Conservation (phyloP, 352 stramenopile species). For the Globisporangium rhizosaccharum region DNA sequence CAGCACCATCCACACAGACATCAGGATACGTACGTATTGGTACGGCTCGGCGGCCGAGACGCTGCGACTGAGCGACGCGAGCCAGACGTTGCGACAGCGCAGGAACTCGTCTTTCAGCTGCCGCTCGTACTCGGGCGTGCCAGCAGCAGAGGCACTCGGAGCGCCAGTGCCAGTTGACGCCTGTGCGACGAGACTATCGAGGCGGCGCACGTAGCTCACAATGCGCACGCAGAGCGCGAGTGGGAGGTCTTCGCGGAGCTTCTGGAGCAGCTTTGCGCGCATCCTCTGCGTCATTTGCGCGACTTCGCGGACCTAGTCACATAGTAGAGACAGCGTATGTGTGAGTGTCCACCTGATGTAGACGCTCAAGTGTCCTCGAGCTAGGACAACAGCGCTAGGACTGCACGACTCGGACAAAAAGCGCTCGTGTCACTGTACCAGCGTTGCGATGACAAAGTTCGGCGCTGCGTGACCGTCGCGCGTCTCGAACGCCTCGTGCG, state of each 20-base stretch:
- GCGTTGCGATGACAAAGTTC: slow-evolving; percentile 61
- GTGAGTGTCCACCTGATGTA: neutral
- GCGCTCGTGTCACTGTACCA: slow-evolving; percentile 21
- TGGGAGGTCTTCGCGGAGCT: slow-evolving; percentile 76
- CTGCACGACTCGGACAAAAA: no score
- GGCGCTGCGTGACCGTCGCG: slow-evolving; percentile 17
- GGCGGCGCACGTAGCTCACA: slow-evolving; percentile 70
- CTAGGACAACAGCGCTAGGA: neutral
- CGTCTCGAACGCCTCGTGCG: slow-evolving; percentile 56
- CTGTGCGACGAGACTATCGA: slow-evolving; percentile 43
- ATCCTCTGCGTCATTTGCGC: slow-evolving; percentile 54
- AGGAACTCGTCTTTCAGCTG: slow-evolving; percentile 86
- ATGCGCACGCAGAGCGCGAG: slow-evolving; percentile 77
- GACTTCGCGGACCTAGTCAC: slow-evolving; percentile 45
- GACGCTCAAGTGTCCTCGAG: neutral
- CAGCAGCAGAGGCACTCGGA: slow-evolving; percentile 14
- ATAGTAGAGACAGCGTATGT: neutral
- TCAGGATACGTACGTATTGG: slow-evolving; percentile 57
- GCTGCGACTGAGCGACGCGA: slow-evolving; percentile 50
- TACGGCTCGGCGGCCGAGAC: slow-evolving; percentile 69
- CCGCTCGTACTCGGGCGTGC: slow-evolving; percentile 60
- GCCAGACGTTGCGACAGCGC: slow-evolving; percentile 64
- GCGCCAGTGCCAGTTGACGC: neutral
- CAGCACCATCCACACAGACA: neutral
- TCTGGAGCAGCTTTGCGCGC: slow-evolving; percentile 75